Base-by-base conservation (phyloP, 345 rosid species). In the Dovyalis caffra region DNA sequence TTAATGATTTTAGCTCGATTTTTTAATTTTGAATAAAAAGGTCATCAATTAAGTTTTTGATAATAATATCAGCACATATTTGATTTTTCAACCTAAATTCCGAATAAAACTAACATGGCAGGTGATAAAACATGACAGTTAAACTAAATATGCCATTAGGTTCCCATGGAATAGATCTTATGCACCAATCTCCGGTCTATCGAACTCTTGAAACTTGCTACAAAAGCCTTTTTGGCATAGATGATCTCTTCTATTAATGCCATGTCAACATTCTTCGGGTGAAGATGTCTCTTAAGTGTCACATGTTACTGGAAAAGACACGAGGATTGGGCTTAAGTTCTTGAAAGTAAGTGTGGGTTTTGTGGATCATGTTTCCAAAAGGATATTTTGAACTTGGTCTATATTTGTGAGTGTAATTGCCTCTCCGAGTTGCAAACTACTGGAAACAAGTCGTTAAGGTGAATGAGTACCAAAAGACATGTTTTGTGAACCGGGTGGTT, bases 151-250 rank as follows among this genome's bases (percentile, higher is more conserved):
- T n/a, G n/a, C 28, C 82, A 79, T 53, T 79, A 78, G 82, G 82
- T 79, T 51, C 82, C 82, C 8, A 68, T 65, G 21, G 82, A 79
- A 4, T 64, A 53, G 20, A 79, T 79, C 60, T 28, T 79, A 23
- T 79, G 82, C 82, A 74, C 82, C 37, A 79, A 79, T 69, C 75
- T 79, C 18, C 74, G 82, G 82, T 79, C 82, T 53, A 75, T 75
- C 40, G 82, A 79, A 75, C 75, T 79, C 31, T 79, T 78, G 0
- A 79, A 79, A 76, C 78, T 79, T 15, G 82, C 82, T 6, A 75
- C 78, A 4, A 79, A 79, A 74, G 82, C 82, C 62, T 79, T 79
- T 70, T 34, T 79, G 74, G 81, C 80, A 0, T 76, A 77, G 34
- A 51, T 75, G 70, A 77, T 77, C 38, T 77, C 79, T 11, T 77